Conservation (phyloP, 305 asterid species). For the Fraxinus greggii region DNA sequence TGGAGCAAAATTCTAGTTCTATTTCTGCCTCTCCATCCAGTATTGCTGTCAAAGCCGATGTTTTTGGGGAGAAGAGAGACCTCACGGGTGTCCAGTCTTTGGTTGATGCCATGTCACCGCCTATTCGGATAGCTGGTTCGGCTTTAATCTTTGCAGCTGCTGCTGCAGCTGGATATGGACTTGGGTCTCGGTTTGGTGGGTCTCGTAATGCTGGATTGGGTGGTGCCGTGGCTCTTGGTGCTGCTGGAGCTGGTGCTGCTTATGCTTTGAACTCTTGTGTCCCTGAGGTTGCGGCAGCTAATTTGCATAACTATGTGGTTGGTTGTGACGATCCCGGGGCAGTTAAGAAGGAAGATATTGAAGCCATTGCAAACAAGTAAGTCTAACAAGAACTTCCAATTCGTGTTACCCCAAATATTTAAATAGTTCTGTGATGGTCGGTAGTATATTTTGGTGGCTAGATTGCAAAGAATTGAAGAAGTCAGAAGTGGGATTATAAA, state of each 20-base stretch:
- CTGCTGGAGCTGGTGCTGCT: constrained; percentile 84
- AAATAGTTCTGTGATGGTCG: neutral
- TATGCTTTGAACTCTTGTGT: constrained; percentile 78
- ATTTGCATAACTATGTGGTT: constrained; percentile 80
- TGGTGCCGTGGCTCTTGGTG: constrained; percentile 82
- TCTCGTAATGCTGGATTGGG: constrained; percentile 63
- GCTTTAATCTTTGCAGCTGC: constrained; percentile 67
- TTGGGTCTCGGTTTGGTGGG: constrained; percentile 75
- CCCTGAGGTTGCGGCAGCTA: constrained; percentile 85
- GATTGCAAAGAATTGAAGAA: neutral
- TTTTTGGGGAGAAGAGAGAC: constrained; percentile 72
- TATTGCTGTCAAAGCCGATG: constrained; percentile 43
- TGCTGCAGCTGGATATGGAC: constrained; percentile 78
- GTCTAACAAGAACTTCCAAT: neutral
- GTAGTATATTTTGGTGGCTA: neutral
- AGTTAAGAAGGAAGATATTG: constrained; percentile 80
- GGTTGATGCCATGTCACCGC: constrained; percentile 71
- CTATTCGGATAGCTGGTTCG: constrained; percentile 71
- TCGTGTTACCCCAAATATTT: neutral
- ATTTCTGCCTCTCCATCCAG: constrained; percentile 17
- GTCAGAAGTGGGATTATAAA: neutral
- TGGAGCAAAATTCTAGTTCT: constrained; percentile 16
- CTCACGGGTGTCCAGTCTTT: constrained; percentile 61
- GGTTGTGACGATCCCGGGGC: constrained; percentile 68
- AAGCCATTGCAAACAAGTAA: constrained; percentile 80